Percentiles rank a stretch among this genome's conserved stretches.
Evolutionary conservation across 2,329 filamentous ascomycete genomes (phyloP).

Genomic region (Colletotrichum musae): DNA sequence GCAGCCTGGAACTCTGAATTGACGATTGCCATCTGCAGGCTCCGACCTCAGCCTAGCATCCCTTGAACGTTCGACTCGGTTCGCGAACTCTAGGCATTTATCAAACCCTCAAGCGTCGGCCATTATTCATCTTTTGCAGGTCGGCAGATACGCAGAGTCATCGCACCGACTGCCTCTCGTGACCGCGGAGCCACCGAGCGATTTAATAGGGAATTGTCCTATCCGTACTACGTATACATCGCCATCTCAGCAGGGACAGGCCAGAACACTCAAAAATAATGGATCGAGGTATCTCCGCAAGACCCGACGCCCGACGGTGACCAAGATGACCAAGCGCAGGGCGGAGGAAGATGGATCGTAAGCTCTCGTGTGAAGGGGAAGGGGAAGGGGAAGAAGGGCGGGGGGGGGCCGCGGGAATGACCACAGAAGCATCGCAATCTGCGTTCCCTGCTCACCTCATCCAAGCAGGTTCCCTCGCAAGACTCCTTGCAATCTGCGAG

Average conservation of each 20-base stretch:
- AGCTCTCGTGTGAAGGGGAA: slow-evolving; percentile 1
- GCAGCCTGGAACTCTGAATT: slow-evolving; percentile 38
- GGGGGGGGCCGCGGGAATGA: slow-evolving; percentile 10
- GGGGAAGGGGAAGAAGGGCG: too few species aligned
- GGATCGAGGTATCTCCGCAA: background rate
- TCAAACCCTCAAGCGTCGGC: slow-evolving; percentile 5
- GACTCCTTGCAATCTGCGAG: slow-evolving; percentile 17
- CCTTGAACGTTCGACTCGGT: slow-evolving; percentile 21
- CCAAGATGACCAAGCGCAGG: background rate
- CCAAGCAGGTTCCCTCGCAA: background rate
- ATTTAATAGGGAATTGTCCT: background rate
- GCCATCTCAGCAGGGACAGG: slow-evolving; percentile 1
- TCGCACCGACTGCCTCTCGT: background rate
- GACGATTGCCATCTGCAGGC: slow-evolving; percentile 25
- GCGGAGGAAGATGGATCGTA: slow-evolving; percentile 7
- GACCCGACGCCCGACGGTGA: background rate
- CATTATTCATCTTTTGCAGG: slow-evolving; percentile 9
- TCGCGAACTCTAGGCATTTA: slow-evolving; percentile 10
- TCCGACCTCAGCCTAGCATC: slow-evolving; percentile 30
- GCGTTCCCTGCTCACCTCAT: slow-evolving; percentile 21
- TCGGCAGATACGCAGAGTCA: slow-evolving; percentile 11
- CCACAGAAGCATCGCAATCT: slow-evolving; percentile 27
- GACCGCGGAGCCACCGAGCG: background rate
- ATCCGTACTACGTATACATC: background rate
- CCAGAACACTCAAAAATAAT: background rate